phyloP scores from a whole-genome alignment of 306 rosid species.

The Corylus heterophylla region DNA sequence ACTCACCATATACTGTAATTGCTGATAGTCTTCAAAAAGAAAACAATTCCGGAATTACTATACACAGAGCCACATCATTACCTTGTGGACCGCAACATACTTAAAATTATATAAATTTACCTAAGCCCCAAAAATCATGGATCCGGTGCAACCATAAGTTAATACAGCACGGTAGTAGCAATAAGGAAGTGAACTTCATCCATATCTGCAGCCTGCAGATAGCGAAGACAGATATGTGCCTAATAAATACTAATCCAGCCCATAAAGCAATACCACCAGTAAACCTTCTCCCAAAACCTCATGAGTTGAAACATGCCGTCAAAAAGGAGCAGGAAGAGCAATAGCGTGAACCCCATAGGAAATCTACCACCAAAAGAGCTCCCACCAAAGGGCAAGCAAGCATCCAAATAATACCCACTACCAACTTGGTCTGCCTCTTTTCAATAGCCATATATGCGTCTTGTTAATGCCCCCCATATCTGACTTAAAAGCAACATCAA shows the following conservation, averaged over 20 bases:
- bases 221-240: slow-evolving; percentile 24
- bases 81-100: slow-evolving; percentile 22
- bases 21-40: slow-evolving; percentile 23
- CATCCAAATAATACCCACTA: slow-evolving; percentile 9
- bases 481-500: slow-evolving; percentile 2
- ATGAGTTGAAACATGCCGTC: slow-evolving; percentile 26
- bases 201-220: slow-evolving; percentile 35
- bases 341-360: slow-evolving; percentile 13
- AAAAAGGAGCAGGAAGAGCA: slow-evolving; percentile 24
- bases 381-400: slow-evolving; percentile 18
- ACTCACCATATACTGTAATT: slow-evolving; percentile 4
- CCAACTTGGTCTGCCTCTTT: slow-evolving; percentile 12
- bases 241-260: slow-evolving; percentile 20
- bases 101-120: slow-evolving; percentile 3
- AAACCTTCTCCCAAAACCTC: slow-evolving; percentile 7
- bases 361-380: slow-evolving; percentile 13
- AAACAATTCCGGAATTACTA: slow-evolving; percentile 16
- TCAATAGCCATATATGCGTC: slow-evolving; percentile 8
- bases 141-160: slow-evolving; percentile 31
- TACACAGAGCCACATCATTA: slow-evolving; percentile 34
- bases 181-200: slow-evolving; percentile 26
- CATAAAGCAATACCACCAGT: slow-evolving; percentile 11
- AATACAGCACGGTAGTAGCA: slow-evolving; percentile 4
- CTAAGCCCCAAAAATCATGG: slow-evolving; percentile 22
- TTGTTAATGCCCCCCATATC: slow-evolving; percentile 1